These are phyloP conservation scores for Pythium phragmitis DNA, from an alignment of 352 stramenopile genomes.

Conservation along the genomic window DNA sequence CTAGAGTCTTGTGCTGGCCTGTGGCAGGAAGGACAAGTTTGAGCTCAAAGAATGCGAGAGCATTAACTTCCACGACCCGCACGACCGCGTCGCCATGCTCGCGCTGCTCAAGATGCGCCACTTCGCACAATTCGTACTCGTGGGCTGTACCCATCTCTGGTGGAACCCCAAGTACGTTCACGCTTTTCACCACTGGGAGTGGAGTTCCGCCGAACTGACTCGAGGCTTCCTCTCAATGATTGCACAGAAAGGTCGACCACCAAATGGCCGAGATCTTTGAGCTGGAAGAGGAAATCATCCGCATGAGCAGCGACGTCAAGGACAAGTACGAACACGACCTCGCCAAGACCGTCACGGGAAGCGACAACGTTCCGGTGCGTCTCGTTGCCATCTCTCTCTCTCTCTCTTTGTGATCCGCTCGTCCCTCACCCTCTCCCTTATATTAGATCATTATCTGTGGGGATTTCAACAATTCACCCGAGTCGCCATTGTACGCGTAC, in stretches of 20 bases:
- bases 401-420: not conserved
- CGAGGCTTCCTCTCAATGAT: not conserved
- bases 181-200: not conserved
- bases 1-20: not conserved
- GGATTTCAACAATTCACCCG: slow-evolving; percentile 88
- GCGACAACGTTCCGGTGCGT: slow-evolving; percentile 49
- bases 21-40: slow-evolving; percentile 75
- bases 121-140: slow-evolving; percentile 77
- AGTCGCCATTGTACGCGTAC: slow-evolving; percentile 85
- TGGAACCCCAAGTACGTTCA: slow-evolving; percentile 78
- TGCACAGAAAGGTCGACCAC: slow-evolving; percentile 75
- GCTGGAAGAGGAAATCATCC: slow-evolving; percentile 79
- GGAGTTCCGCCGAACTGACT: not conserved
- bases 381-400: not conserved
- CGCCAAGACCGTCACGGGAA: slow-evolving; percentile 44
- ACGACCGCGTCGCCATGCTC: slow-evolving; percentile 84
- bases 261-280: slow-evolving; percentile 86
- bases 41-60: slow-evolving; percentile 84
- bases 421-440: not conserved
- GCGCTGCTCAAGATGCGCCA: slow-evolving; percentile 82
- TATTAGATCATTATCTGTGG: slow-evolving; percentile 74
- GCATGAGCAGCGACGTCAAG: slow-evolving; percentile 73
- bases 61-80: slow-evolving; percentile 84
- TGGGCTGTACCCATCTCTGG: slow-evolving; percentile 85
- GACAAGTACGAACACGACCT: slow-evolving; percentile 82